phyloP scores from a whole-genome alignment of 2,329 filamentous ascomycete genomes.

The Curvularia sp. region DNA sequence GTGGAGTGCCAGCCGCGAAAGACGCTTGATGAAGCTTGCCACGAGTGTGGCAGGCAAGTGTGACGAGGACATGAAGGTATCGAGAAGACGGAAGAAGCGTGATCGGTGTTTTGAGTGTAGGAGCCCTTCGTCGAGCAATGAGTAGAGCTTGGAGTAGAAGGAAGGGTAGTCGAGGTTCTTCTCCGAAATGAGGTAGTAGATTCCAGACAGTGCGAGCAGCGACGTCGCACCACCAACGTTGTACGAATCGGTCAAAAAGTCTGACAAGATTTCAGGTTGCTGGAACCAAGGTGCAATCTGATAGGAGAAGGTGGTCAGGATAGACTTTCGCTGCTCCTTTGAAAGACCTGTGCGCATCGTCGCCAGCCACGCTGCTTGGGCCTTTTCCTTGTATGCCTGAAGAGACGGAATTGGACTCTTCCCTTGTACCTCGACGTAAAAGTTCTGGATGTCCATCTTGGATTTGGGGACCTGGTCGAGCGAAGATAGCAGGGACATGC shows the following conservation, averaged over 20 bases:
- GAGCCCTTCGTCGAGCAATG: constrained; percentile 82
- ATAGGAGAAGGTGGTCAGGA: constrained; percentile 77
- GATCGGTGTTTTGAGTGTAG: constrained; percentile 95
- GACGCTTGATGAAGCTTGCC: constrained; percentile 94
- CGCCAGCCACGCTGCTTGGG: constrained; percentile 86
- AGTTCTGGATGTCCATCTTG: constrained; percentile 70
- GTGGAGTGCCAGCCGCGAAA: constrained; percentile 82
- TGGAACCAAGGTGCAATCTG: constrained; percentile 89
- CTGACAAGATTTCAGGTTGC: constrained; percentile 87
- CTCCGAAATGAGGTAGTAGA: constrained; percentile 93
- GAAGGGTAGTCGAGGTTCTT: constrained; percentile 95
- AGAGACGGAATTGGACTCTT: constrained; percentile 67
- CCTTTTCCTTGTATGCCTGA: constrained; percentile 76
- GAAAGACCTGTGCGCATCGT: constrained; percentile 72
- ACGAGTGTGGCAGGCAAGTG: constrained; percentile 91
- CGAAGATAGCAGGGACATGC: constrained; percentile 68
- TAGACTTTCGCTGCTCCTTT: constrained; percentile 77
- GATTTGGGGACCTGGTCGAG: constrained; percentile 75
- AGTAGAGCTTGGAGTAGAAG: constrained; percentile 95
- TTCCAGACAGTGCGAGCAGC: constrained; percentile 84
- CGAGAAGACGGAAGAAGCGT: constrained; percentile 88
- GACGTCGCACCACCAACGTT: constrained; percentile 85
- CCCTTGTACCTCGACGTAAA: constrained; percentile 71
- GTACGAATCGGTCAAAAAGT: constrained; percentile 96
- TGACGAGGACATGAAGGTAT: constrained; percentile 87